Evolutionary conservation across 164 flowering plant species (phyloP).

Genomic region (Cinnamomum chago): DNA sequence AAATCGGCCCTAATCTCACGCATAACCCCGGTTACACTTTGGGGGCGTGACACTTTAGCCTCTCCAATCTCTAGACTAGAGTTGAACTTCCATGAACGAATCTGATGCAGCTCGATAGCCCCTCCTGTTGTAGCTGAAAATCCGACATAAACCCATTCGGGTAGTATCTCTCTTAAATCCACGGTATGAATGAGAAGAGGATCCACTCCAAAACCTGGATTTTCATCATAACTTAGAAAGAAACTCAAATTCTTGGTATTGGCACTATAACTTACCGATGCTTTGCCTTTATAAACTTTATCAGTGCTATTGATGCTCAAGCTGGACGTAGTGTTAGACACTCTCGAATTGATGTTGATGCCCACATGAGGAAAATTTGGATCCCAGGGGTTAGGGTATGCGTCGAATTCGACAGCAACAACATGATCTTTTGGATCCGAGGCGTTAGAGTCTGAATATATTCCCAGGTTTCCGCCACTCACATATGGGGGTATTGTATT

Average conservation of each 20-base stretch:
- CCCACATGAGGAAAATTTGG: too few relatives aligned
- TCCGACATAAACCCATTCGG: slow-evolving; percentile 24
- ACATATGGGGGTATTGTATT: too few relatives aligned
- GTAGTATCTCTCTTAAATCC: slow-evolving; percentile 21
- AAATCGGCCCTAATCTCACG: too few relatives aligned
- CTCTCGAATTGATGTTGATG: too few relatives aligned
- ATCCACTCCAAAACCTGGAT: background rate
- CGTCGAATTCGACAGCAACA: too few relatives aligned
- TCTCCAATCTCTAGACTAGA: background rate
- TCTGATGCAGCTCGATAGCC: background rate
- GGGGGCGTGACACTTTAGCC: too few relatives aligned
- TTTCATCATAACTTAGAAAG: slow-evolving; percentile 5
- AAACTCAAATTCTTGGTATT: slow-evolving; percentile 16
- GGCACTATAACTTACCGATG: slow-evolving; percentile 34
- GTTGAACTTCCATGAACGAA: slow-evolving; percentile 18
- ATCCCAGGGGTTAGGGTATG: too few relatives aligned
- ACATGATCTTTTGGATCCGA: too few relatives aligned
- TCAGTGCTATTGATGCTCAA: rapidly evolving
- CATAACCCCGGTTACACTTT: too few relatives aligned
- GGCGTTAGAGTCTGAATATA: too few relatives aligned
- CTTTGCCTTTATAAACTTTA: slow-evolving; percentile 1
- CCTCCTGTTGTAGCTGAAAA: slow-evolving; percentile 14
- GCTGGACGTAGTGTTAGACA: too few relatives aligned
- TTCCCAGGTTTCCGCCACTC: too few relatives aligned
- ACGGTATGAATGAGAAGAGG: background rate